Base-by-base conservation (phyloP, 495 filamentous ascomycete species). In the Delitschia confertaspora region DNA sequence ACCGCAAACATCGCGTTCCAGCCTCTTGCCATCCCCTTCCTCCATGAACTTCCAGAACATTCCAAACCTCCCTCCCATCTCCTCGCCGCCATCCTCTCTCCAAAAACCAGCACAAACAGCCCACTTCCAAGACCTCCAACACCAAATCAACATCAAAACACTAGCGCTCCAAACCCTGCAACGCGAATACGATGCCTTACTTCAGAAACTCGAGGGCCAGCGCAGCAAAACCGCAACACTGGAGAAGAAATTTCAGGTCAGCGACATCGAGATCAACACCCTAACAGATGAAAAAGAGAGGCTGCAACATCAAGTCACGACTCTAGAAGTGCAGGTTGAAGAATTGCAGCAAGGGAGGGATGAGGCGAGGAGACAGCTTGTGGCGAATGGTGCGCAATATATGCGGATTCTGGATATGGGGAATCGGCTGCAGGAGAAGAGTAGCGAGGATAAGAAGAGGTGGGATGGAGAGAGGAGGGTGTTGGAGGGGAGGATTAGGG, bases 111-210 rank as follows among this genome's bases (percentile, higher is more conserved):
- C 62, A 7, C 61, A 67, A 22, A 56, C 64, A 23, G 60, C 60
- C 3, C 67, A 69, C 43, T 51, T 69, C 1, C 60, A 62, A 19
- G 66, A 69, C 33, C 56, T 72, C 4, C 69, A 71, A 45, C 69
- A 70, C 43, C 67, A 72, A 53, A 61, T 72, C 20, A 69, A 63
- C 14, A 55, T 69, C 22, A 70, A 71, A 36, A 69, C 68, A 6
- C 55, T 71, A 13, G 62, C 67, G 10, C 56, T 69, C 6, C 63
- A 69, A 32, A 68, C 68, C 0, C 56, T 72, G 0, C 66, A 67
- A 40, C 56, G 58, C 14, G 69, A 72, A 51, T 68, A 72, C 44
- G 58, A 69, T 19, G 56, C 60, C 35, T 49, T 72, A 11, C 61
- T 71, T 0, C 54, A 64, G 22, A 69, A 67, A 18, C 65, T 65